Evolutionary conservation across 2,329 filamentous ascomycete genomes (phyloP).

Genomic region (Cladosporium sp.): DNA sequence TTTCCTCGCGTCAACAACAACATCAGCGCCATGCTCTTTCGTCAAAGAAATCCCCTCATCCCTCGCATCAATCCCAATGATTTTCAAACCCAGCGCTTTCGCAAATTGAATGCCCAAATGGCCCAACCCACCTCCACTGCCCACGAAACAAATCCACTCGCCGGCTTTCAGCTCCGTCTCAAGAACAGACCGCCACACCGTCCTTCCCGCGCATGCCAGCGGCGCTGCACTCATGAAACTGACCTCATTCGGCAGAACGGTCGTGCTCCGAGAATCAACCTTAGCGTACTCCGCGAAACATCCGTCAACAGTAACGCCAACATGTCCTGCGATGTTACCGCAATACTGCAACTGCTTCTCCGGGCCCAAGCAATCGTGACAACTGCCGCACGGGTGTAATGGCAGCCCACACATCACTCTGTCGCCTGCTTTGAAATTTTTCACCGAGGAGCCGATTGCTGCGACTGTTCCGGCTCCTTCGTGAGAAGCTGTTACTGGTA

Average conservation of each 20-base stretch:
- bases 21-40: constrained; percentile 46
- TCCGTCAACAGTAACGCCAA: constrained; percentile 51
- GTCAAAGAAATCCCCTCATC: constrained; percentile 51
- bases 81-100: constrained; percentile 46
- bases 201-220: constrained; percentile 54
- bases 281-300: constrained; percentile 55
- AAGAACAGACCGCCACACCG: constrained; percentile 46
- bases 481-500: constrained; percentile 55
- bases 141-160: constrained; percentile 38
- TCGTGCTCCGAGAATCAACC: constrained; percentile 46
- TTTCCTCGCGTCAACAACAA: constrained; percentile 50
- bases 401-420: constrained; percentile 55
- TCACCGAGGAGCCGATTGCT: constrained; percentile 40
- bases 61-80: constrained; percentile 53
- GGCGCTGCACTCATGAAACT: constrained; percentile 51
- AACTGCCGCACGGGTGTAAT: constrained; percentile 51
- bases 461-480: constrained; percentile 56
- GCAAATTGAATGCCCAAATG: constrained; percentile 53
- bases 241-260: constrained; percentile 46
- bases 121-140: constrained; percentile 46
- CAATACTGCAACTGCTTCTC: constrained; percentile 54
- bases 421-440: constrained; percentile 46
- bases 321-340: constrained; percentile 38
- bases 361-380: constrained; percentile 49
- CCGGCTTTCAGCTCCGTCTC: constrained; percentile 38